A percentile compares a stretch with the other conserved stretches of the same genome.
Conservation (phyloP, 495 filamentous ascomycete species). For the Tirmania nivea region DNA sequence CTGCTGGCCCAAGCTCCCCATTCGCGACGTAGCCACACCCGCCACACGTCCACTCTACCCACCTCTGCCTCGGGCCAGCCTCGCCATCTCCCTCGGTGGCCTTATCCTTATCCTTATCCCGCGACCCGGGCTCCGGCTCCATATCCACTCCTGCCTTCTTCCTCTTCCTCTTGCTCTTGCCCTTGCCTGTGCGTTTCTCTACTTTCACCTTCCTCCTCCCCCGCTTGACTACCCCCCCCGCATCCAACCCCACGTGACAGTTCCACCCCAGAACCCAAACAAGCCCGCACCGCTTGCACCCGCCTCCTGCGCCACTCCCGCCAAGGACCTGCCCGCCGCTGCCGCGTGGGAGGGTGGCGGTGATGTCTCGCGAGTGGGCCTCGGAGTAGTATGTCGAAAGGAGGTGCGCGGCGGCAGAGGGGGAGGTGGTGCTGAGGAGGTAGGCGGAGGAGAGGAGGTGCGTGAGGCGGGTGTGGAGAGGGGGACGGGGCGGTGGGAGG, state of each 20-base stretch:
- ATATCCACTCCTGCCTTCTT: too few species aligned
- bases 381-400: not conserved
- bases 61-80: not conserved
- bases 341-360: not conserved
- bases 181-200: too few species aligned
- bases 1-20: not conserved
- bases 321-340: slow-evolving; percentile 1
- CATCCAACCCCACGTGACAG: not conserved
- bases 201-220: not conserved
- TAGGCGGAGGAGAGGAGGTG: not conserved
- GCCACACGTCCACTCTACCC: not conserved
- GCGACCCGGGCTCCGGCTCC: too few species aligned
- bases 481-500: too few species aligned
- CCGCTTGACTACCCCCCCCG: not conserved
- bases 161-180: too few species aligned
- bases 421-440: not conserved
- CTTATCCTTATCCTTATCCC: too few species aligned
- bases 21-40: not conserved
- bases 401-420: not conserved
- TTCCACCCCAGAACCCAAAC: not conserved
- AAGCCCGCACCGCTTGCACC: not conserved
- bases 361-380: not conserved
- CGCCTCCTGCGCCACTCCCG: not conserved
- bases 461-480: not conserved
- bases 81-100: too few species aligned